phyloP scores from a whole-genome alignment of 192 early-diverging fungal genomes.

The Gryganskiella cystojenkinii region DNA sequence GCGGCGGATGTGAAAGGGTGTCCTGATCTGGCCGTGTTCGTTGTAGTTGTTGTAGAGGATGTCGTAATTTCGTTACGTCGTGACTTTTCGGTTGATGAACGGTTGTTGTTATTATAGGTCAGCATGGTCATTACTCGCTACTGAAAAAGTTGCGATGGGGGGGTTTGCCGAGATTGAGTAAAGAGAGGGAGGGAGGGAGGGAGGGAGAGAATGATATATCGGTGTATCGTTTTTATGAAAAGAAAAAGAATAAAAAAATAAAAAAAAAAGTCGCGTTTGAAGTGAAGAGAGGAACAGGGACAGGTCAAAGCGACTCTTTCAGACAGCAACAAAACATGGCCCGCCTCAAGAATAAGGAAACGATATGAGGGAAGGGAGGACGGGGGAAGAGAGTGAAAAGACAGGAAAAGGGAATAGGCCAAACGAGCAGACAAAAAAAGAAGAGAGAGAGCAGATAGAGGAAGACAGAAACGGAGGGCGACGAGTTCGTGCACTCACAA shows the following conservation, averaged over 20 bases:
- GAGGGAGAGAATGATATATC: background rate
- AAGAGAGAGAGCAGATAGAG: background rate
- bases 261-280: no score
- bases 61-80: conserved; percentile 8
- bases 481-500: background rate
- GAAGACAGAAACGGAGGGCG: background rate
- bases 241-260: no score
- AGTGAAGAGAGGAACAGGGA: no score
- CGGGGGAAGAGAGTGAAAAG: background rate
- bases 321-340: no score
- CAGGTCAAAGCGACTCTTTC: no score
- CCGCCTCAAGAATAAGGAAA: no score
- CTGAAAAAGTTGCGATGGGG: conserved; percentile 1
- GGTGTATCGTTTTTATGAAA: no score
- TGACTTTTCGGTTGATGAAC: conserved; percentile 17
- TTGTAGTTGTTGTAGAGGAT: background rate
- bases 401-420: background rate
- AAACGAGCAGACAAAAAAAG: background rate
- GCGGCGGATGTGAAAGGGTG: conserved; percentile 3
- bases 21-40: background rate
- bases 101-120: conserved; percentile 10
- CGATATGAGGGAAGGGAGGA: background rate
- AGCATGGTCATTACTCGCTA: conserved; percentile 14
- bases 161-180: background rate
- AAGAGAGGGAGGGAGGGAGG: background rate